Percentiles rank a stretch among this genome's conserved stretches.
These are phyloP conservation scores for Colletotrichum noveboracense DNA, from an alignment of 2,329 filamentous ascomycete species.

Conservation along the genomic window DNA sequence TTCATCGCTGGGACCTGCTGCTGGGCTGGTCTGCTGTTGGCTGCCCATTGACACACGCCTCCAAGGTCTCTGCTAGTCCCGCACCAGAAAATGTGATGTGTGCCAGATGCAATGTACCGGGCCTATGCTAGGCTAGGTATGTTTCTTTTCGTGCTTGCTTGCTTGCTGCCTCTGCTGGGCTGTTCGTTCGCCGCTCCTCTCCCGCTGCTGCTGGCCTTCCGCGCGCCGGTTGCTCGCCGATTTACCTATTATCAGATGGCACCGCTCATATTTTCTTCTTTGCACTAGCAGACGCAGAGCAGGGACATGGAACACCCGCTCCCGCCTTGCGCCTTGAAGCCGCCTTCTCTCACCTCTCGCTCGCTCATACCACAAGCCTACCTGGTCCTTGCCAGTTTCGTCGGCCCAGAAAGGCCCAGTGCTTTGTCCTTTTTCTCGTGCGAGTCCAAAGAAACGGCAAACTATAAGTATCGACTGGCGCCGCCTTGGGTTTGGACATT, in stretches of 20 bases:
- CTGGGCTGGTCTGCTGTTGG: not conserved
- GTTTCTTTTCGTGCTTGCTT: constrained; percentile 10
- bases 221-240: constrained; percentile 12
- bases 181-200: not conserved
- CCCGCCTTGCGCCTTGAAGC: not conserved
- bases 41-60: constrained; percentile 9
- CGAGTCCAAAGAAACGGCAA: constrained; percentile 8
- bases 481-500: constrained; percentile 3
- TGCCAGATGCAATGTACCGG: constrained; percentile 18
- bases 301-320: constrained; percentile 19
- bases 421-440: constrained; percentile 14
- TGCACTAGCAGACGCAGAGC: constrained; percentile 15
- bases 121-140: not conserved
- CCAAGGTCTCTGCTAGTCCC: constrained; percentile 10
- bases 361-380: not conserved
- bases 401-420: not conserved
- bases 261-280: constrained; percentile 19
- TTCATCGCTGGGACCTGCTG: not conserved
- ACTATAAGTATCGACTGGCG: constrained; percentile 21
- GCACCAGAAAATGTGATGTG: constrained; percentile 12
- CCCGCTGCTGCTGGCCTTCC: constrained; percentile 14
- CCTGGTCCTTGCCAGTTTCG: constrained; percentile 13
- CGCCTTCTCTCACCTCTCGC: constrained; percentile 3
- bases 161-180: not conserved
- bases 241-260: constrained; percentile 15